phyloP scores from a whole-genome alignment of 169 alveolate genomes.

The Eimeria sp. region DNA sequence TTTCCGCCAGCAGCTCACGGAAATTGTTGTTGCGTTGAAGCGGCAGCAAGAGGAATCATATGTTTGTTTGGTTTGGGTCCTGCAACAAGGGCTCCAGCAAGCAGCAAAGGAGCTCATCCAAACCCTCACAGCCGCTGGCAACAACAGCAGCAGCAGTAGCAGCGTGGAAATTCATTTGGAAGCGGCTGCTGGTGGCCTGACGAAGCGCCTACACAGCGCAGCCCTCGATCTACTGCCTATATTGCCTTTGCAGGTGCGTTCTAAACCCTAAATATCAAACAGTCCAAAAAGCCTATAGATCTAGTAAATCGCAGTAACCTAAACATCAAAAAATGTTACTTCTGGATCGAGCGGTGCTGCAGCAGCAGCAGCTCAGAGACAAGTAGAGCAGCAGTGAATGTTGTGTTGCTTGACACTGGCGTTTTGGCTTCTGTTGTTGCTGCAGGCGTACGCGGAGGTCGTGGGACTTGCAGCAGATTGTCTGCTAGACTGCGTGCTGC shows the following conservation, averaged over 20 bases:
- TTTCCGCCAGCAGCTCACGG: slow-evolving; percentile 43
- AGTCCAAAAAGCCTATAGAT: neutral
- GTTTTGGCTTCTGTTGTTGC: slow-evolving; percentile 6
- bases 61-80: neutral
- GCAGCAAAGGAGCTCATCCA: slow-evolving; percentile 19
- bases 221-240: slow-evolving; percentile 38
- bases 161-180: slow-evolving; percentile 42
- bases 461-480: slow-evolving; percentile 60
- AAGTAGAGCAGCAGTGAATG: neutral
- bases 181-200: slow-evolving; percentile 35
- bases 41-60: slow-evolving; percentile 46
- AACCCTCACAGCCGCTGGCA: slow-evolving; percentile 1
- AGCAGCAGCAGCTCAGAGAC: neutral
- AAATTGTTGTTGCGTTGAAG: slow-evolving; percentile 11
- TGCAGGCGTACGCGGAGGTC: slow-evolving; percentile 53
- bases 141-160: slow-evolving; percentile 2
- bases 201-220: slow-evolving; percentile 32
- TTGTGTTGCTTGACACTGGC: neutral
- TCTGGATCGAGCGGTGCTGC: neutral
- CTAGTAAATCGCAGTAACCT: neutral
- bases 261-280: neutral
- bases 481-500: slow-evolving; percentile 32
- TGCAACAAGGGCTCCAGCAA: slow-evolving; percentile 20
- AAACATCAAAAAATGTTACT: neutral
- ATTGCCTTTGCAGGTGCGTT: slow-evolving; percentile 21